Percentiles rank a stretch among this genome's conserved stretches.
Conservation (phyloP, 345 rosid genomes). For the Populus simonii region DNA sequence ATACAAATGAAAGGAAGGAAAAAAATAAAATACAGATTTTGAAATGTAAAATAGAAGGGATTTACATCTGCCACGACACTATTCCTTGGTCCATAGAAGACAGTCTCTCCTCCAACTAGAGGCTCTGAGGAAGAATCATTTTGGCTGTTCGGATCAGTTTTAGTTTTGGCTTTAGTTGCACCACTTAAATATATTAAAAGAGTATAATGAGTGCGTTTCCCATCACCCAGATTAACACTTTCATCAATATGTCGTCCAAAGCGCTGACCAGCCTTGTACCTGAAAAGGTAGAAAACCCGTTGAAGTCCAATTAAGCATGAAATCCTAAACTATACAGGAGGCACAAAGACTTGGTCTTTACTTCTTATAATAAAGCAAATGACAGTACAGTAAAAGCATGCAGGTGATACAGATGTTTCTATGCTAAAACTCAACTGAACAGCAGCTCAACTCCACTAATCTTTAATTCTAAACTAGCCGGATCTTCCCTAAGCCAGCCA, state of each 20-base stretch:
- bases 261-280: constrained; percentile 82
- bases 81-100: constrained; percentile 77
- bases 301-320: background rate
- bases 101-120: constrained; percentile 89
- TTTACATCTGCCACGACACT: constrained; percentile 73
- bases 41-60: background rate
- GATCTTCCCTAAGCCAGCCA: background rate
- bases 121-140: constrained; percentile 48
- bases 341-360: background rate
- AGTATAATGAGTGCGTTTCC: constrained; percentile 73
- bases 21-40: background rate
- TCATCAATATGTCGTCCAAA: constrained; percentile 89
- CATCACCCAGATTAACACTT: constrained; percentile 68
- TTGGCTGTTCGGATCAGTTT: constrained; percentile 28
- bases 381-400: background rate
- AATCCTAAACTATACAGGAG: background rate
- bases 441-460: background rate
- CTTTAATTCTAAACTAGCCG: background rate
- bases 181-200: constrained; percentile 85
- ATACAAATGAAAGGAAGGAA: background rate
- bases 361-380: background rate
- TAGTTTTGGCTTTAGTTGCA: constrained; percentile 42
- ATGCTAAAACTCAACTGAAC: background rate
- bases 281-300: constrained; percentile 22
- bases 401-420: background rate